Evolutionary conservation across 2,329 filamentous ascomycete genomes (phyloP), one percentile per base, ranked within the genome.

Genomic region (Capronia epimyces): DNA sequence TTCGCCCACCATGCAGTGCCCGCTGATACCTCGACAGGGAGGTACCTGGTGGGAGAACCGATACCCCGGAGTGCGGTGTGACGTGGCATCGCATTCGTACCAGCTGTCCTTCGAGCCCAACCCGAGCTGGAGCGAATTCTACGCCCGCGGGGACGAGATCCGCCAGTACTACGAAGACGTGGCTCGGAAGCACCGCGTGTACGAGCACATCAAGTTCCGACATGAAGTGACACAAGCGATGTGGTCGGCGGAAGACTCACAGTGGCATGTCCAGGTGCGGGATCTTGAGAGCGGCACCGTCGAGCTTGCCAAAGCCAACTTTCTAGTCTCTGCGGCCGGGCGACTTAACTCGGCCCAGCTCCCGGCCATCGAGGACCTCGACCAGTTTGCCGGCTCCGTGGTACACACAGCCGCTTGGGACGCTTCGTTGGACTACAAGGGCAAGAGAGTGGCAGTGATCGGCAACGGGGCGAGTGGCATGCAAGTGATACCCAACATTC

Each of bases 401-500:
- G 68, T 70, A 48, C 69, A 72, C 55, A 68, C 69, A 8, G 67
- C 69, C 1, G 49, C 59, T 34, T 73, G 70, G 70, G 67, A 71
- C 29, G 25, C 43, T 6, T 21, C 32, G 0, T 78, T 69, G 64
- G 81, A 72, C 64, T 72, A 81, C 55, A 50, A 25, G 0, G 56
- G 50, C 2, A 64, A 64, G 39, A 46, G 42, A 22, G 50, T 65
- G 6, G 63, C 58, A 2, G 36, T 65, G 9, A 63, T 65, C 46
- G 59, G 63, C 13, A 62, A 60, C 43, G 63, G 62, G 3, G 59
- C 62, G 3, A 60, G 54, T 12, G 62, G 61, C 0, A 62, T 63
- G 18, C 62, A 65, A 27, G 46, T 65, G 13, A 59, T 72, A 7
- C 68, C 70, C 0, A 67, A 66, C 1, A 64, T 72, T 31, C 69